Evolutionary conservation across 1,139 yeast species (phyloP).

Genomic region (Diutina rugosa): DNA sequence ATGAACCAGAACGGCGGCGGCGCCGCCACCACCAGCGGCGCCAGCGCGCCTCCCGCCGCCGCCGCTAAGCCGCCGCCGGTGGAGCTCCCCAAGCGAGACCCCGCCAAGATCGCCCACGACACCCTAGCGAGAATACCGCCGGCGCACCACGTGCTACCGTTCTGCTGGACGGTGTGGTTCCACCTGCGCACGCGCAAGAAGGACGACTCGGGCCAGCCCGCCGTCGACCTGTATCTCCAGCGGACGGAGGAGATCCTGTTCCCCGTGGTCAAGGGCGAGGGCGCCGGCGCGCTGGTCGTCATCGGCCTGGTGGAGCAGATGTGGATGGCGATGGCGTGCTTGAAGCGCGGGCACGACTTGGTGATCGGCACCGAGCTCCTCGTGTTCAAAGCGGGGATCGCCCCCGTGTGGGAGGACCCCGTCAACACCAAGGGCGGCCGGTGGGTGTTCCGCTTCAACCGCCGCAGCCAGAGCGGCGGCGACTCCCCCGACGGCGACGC

Average conservation of each 20-base stretch:
- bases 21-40: neutral
- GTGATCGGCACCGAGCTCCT: constrained; percentile 46
- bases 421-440: constrained; percentile 51
- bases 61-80: constrained; percentile 7
- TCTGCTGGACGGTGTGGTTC: constrained; percentile 40
- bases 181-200: constrained; percentile 22
- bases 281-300: constrained; percentile 14
- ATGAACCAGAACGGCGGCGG: constrained; percentile 22
- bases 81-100: constrained; percentile 21
- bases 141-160: constrained; percentile 29
- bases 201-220: constrained; percentile 9
- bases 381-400: constrained; percentile 48
- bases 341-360: constrained; percentile 35
- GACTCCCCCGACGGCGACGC: constrained; percentile 6
- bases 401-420: constrained; percentile 68
- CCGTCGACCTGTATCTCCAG: constrained; percentile 29
- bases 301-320: constrained; percentile 49
- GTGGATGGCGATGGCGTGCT: constrained; percentile 39
- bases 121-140: constrained; percentile 16
- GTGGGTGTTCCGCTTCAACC: constrained; percentile 45
- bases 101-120: constrained; percentile 19
- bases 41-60: constrained; percentile 2
- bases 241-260: constrained; percentile 28
- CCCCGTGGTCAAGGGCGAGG: constrained; percentile 9
- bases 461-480: constrained; percentile 11